Conservation (phyloP, 192 early-diverging fungal species). For the Linnemannia schmuckeri region DNA sequence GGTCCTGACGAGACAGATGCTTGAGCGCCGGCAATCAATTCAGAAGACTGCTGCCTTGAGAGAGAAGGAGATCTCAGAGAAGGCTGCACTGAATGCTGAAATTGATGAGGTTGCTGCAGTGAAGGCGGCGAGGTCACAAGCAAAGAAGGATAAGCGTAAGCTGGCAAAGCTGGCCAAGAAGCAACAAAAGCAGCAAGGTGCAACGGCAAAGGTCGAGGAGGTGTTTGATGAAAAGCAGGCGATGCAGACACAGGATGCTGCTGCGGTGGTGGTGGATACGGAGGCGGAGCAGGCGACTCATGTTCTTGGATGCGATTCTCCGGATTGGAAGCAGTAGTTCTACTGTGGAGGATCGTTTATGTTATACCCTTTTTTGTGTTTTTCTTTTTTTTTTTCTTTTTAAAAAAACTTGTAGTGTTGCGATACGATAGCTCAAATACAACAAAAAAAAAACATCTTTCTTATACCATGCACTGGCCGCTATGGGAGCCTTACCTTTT, state of each 20-base stretch:
- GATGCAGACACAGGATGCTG: slow-evolving; percentile 17
- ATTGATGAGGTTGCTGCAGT: neutral
- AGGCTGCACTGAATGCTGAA: neutral
- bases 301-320: slow-evolving; percentile 40
- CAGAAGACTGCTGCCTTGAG: slow-evolving; percentile 29
- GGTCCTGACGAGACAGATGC: slow-evolving; percentile 17
- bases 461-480: no score
- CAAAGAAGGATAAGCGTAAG: neutral
- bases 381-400: no score
- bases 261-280: neutral
- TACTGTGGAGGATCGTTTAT: no score
- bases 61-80: slow-evolving; percentile 21
- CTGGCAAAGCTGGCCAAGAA: neutral
- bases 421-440: no score
- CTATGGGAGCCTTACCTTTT: no score
- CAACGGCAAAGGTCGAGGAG: neutral
- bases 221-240: slow-evolving; percentile 31
- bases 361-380: no score
- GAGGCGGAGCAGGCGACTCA: slow-evolving; percentile 23
- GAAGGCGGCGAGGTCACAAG: neutral
- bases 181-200: neutral
- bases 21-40: neutral
- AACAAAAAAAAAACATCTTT: no score
- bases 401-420: no score
- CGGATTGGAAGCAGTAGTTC: slow-evolving; percentile 16